Evolutionary conservation across 2,329 filamentous ascomycete genomes (phyloP), one percentile per base, ranked within the genome.

Genomic region (Juglanconis sp.): DNA sequence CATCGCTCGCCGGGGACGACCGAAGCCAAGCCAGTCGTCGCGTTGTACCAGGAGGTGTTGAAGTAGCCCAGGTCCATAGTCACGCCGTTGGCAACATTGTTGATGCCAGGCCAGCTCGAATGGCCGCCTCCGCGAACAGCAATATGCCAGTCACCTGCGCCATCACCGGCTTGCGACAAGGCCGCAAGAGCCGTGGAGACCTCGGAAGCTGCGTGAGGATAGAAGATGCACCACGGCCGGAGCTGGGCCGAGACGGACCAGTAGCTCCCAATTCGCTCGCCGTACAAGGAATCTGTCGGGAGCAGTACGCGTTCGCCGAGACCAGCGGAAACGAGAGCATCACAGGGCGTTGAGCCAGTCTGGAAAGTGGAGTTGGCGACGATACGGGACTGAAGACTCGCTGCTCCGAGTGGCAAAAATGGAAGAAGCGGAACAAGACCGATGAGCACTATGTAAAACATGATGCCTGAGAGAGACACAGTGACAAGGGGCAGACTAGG

Each of bases 111-210:
- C 63, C 75, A 74, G 2, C 73, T 70, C 42, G 75, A 74, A 67
- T 83, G 81, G 0, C 81, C 81, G 34, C 80, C 81, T 61, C 79
- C 77, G 44, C 77, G 76, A n/a, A 80, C 72, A 2, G 81, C 79
- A 58, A 83, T 80, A 38, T 69, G 66, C 68, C 71, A 73, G 51
- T 71, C 63, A 0, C 67, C 65, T 0, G 66, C 64, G 15, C 66
- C 67, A 10, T 63, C 60, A 5, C 66, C 64, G 30, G 60, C 58
- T 10, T 38, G 35, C 4, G 24, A 10, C 31, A 67, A 59, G 13
- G 63, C 11, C 7, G 38, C 59, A 15, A 69, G 38, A 2, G 65
- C 60, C 2, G 56, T 42, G 8, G 69, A 66, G 5, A 71, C 67
- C 55, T 72, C 70, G 4, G 51, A 35, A 1, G 66, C 60, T 24